Percentiles rank a stretch among this genome's conserved stretches.
phyloP scores from a whole-genome alignment of 768 basidiomycete species.

The Trametes cubensis region DNA sequence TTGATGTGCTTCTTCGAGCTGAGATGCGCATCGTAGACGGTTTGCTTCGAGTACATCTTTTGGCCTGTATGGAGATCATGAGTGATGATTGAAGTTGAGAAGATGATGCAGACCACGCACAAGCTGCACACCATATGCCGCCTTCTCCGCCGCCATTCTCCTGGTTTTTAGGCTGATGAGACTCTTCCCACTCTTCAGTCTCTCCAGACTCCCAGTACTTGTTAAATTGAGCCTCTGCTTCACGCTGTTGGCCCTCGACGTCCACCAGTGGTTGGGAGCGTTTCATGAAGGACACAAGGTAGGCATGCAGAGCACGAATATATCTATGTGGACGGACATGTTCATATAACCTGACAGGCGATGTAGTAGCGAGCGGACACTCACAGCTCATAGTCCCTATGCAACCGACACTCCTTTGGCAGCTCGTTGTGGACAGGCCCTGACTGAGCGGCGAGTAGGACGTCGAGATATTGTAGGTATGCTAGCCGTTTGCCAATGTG shows the following conservation, averaged over 20 bases:
- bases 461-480: constrained; percentile 92
- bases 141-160: constrained; percentile 51
- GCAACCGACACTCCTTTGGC: constrained; percentile 62
- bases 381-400: constrained; percentile 80
- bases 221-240: constrained; percentile 71
- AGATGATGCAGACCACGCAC: constrained; percentile 50
- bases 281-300: constrained; percentile 84
- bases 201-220: constrained; percentile 79
- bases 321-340: constrained; percentile 55
- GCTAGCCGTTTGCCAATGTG: constrained; percentile 79
- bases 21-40: constrained; percentile 95
- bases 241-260: constrained; percentile 64
- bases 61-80: constrained; percentile 60
- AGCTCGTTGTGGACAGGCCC: constrained; percentile 69
- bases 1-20: constrained; percentile 96
- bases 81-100: constrained; percentile 12
- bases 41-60: constrained; percentile 94
- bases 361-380: constrained; percentile 32
- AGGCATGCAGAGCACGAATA: constrained; percentile 77
- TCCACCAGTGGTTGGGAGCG: constrained; percentile 85
- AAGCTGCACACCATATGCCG: constrained; percentile 93
- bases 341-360: neutral
- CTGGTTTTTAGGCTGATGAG: constrained; percentile 40
- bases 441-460: constrained; percentile 68
- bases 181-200: constrained; percentile 74